Base-by-base conservation (phyloP, 1,139 yeast species). In the Suhomyces choctaworum region DNA sequence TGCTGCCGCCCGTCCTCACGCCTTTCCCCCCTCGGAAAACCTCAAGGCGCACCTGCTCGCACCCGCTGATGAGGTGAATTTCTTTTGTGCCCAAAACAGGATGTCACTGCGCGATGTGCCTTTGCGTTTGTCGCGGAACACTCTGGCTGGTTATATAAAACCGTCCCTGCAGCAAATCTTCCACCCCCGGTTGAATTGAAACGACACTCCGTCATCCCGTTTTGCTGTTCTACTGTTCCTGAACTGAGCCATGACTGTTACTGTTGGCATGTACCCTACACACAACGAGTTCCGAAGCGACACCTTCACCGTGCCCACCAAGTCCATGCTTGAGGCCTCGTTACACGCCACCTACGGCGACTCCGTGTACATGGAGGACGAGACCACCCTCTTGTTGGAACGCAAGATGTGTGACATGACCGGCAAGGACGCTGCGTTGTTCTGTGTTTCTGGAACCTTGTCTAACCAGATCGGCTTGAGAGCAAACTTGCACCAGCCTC, bases 221-320 rank as follows among this genome's bases (percentile, higher is more conserved):
- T n/a, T n/a, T n/a, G n/a, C n/a, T n/a, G n/a, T n/a, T n/a, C n/a
- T n/a, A n/a, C n/a, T n/a, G n/a, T n/a, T n/a, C n/a, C n/a, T n/a
- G n/a, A n/a, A n/a, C n/a, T n/a, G n/a, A n/a, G n/a, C n/a, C n/a
- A n/a, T n/a, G n/a, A n/a, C n/a, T 10, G 60, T 59, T 62, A 60
- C 64, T 10, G 42, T 50, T 24, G 48, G 33, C 52, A 51, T 40
- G 20, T 56, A 52, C 32, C 48, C 66, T 23, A 68, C 74, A 19
- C 60, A 56, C 52, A 78, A 78, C 51, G 85, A 79, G 52, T 80
- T 84, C 57, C 76, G 92, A 58, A 80, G 92, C 56, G 97, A 90
- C 58, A 90, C 97, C 2, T 89, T 90, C 76, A 90, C 97, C 8
- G 87, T 88, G 9, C 97, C 97, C 23, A 83, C 96, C 3, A 71